Percentiles rank a stretch among this genome's conserved stretches.
Conservation (phyloP, 2,329 filamentous ascomycete genomes). For the Pseudogymnoascus destructans region DNA sequence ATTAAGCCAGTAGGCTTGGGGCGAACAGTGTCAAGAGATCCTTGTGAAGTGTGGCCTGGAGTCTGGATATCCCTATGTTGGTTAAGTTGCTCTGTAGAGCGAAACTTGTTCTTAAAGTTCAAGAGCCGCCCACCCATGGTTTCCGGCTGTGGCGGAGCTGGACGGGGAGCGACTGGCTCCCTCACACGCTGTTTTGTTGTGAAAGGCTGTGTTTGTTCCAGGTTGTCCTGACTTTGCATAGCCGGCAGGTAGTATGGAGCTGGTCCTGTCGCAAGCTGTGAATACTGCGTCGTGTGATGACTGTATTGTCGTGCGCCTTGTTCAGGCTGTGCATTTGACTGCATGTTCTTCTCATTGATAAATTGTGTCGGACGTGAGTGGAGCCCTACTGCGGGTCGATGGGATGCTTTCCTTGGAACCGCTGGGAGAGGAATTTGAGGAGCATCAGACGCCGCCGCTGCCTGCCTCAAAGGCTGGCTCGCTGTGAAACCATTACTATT, state of each 20-base stretch:
- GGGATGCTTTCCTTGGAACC: background rate
- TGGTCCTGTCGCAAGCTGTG: background rate
- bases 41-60: background rate
- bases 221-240: background rate
- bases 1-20: background rate
- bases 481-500: conserved; percentile 25
- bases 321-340: background rate
- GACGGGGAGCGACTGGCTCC: background rate
- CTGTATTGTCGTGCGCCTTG: background rate
- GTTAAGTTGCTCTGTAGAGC: conserved; percentile 1
- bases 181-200: background rate
- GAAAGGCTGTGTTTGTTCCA: background rate
- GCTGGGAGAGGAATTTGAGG: conserved; percentile 4
- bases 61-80: background rate
- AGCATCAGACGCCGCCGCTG: background rate
- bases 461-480: conserved; percentile 15
- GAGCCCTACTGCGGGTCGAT: background rate
- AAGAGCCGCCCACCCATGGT: background rate
- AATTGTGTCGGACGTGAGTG: background rate
- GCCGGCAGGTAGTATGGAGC: background rate
- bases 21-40: background rate
- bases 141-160: background rate
- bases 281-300: background rate
- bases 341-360: background rate
- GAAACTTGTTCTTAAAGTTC: conserved; percentile 8